Conservation (phyloP, 2,329 filamentous ascomycete species). For the Lachnellula suecica region DNA sequence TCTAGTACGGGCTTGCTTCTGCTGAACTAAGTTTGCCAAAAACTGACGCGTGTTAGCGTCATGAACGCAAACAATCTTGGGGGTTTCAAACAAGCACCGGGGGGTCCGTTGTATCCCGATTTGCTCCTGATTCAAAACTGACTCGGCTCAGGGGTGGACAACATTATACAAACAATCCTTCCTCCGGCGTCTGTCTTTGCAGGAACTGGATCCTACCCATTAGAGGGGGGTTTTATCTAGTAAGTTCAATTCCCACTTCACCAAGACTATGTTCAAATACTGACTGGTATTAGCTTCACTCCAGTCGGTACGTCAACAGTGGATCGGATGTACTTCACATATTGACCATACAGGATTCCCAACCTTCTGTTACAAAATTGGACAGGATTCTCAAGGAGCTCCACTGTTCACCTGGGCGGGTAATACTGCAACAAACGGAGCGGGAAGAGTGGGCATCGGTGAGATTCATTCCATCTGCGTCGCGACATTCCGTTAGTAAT, state of each 20-base stretch:
- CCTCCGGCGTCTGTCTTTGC: slow-evolving; percentile 46
- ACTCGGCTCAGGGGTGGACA: slow-evolving; percentile 32
- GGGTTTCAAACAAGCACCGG: slow-evolving; percentile 32
- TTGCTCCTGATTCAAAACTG: background rate
- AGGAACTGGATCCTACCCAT: slow-evolving; percentile 46
- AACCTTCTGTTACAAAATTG: slow-evolving; percentile 35
- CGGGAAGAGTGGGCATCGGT: slow-evolving; percentile 33
- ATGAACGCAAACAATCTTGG: slow-evolving; percentile 35
- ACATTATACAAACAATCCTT: slow-evolving; percentile 45
- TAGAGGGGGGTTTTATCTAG: slow-evolving; percentile 49
- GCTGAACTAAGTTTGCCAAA: background rate
- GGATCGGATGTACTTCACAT: no score
- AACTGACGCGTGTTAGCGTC: slow-evolving; percentile 24
- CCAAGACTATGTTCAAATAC: background rate
- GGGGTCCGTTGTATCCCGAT: slow-evolving; percentile 9
- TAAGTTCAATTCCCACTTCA: background rate
- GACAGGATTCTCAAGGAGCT: slow-evolving; percentile 29
- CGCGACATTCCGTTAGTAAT: background rate
- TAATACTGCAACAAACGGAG: slow-evolving; percentile 24
- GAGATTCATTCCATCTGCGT: background rate
- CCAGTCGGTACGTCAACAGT: slow-evolving; percentile 29
- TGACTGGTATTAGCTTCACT: slow-evolving; percentile 34
- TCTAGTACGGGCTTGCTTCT: slow-evolving; percentile 29
- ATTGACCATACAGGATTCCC: slow-evolving; percentile 14
- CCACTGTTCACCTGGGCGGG: slow-evolving; percentile 37